phyloP scores from a whole-genome alignment of 768 basidiomycete genomes.

The Rhodosporidiobolus odoratus region DNA sequence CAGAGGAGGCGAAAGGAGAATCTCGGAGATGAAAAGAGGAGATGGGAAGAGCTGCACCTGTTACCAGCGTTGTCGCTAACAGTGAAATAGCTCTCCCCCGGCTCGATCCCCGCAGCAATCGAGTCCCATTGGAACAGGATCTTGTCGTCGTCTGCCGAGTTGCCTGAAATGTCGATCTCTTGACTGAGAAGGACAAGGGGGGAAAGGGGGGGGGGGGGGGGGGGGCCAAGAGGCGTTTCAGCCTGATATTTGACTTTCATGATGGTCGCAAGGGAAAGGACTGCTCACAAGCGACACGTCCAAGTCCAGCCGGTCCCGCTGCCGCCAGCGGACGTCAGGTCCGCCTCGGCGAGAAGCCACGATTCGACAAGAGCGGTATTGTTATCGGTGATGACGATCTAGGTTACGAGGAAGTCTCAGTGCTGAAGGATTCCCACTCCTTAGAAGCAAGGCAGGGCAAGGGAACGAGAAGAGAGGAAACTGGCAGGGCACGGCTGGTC shows the following conservation, averaged over 20 bases:
- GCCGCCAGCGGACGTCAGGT: constrained; percentile 19
- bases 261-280: not conserved
- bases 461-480: not conserved
- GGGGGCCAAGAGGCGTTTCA: no score
- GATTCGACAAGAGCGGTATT: constrained; percentile 40
- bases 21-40: no score
- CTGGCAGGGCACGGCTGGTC: no score
- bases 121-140: constrained; percentile 42
- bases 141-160: constrained; percentile 33
- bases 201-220: no score
- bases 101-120: constrained; percentile 39
- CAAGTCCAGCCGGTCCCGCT: constrained; percentile 36
- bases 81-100: constrained; percentile 35
- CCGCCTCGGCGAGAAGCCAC: constrained; percentile 31
- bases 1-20: no score
- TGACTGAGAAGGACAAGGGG: constrained; percentile 8
- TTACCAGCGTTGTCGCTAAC: not conserved
- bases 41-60: not conserved
- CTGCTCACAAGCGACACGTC: constrained; percentile 28
- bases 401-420: not conserved
- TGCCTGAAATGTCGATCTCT: constrained; percentile 40
- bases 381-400: constrained; percentile 41
- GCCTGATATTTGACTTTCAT: no score
- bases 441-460: not conserved
- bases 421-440: no score